A percentile compares a stretch with the other conserved stretches of the same genome.
phyloP scores from a whole-genome alignment of 768 basidiomycete species.

The Leucosporidium yakuticum region DNA sequence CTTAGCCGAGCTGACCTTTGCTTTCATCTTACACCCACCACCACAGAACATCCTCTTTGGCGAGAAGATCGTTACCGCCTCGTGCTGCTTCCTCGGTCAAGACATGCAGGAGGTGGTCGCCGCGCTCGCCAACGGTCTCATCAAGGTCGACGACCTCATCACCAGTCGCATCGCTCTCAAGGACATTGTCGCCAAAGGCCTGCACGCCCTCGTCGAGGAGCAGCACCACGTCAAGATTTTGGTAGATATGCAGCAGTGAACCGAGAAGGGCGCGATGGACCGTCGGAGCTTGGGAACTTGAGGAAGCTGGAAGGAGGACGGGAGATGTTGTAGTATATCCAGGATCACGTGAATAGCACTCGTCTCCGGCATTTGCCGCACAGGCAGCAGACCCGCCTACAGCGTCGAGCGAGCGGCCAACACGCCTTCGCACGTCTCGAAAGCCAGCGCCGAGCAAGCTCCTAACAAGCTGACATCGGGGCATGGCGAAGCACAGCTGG shows the following conservation, averaged over 20 bases:
- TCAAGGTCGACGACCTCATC: conserved; percentile 48
- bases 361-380: no score
- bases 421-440: no score
- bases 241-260: conserved; percentile 31
- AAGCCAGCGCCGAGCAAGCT: no score
- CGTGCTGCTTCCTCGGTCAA: conserved; percentile 45
- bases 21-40: neutral
- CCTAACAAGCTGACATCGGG: no score
- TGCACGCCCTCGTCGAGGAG: conserved; percentile 47
- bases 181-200: conserved; percentile 49
- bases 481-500: no score
- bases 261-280: no score
- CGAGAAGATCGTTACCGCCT: conserved; percentile 49
- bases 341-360: no score
- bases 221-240: conserved; percentile 50
- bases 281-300: no score
- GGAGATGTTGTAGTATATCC: no score
- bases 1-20: neutral
- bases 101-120: conserved; percentile 48
- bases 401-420: no score
- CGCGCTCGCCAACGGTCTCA: conserved; percentile 47
- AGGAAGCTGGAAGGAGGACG: no score
- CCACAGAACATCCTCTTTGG: conserved; percentile 44
- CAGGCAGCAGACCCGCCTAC: no score
- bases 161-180: conserved; percentile 48